A percentile compares a stretch with the other conserved stretches of the same genome.
Conservation (phyloP, 345 rosid genomes). For the Euphorbia lathyris region DNA sequence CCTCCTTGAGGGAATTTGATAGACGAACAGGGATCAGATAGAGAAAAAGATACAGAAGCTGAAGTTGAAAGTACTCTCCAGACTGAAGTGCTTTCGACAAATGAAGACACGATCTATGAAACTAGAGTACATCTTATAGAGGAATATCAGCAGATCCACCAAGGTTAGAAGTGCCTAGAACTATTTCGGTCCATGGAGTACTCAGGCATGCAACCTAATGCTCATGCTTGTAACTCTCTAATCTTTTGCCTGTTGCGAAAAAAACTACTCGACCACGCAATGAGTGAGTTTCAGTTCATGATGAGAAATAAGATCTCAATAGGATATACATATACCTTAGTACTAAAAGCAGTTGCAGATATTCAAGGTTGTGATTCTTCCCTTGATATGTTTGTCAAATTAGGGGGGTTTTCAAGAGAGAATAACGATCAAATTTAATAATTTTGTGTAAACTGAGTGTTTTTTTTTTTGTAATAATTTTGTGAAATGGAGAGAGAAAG, state of each 20-base stretch:
- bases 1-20: slow-evolving; percentile 35
- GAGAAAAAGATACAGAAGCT: slow-evolving; percentile 23
- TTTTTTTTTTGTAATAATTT: no score
- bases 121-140: slow-evolving; percentile 51
- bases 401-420: slow-evolving; percentile 38
- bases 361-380: slow-evolving; percentile 52
- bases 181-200: slow-evolving; percentile 56
- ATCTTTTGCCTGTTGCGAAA: slow-evolving; percentile 64
- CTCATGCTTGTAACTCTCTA: slow-evolving; percentile 68
- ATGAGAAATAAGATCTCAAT: slow-evolving; percentile 41
- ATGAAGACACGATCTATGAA: slow-evolving; percentile 7
- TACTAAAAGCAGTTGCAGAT: slow-evolving; percentile 61
- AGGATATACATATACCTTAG: slow-evolving; percentile 61
- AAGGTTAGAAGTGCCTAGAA: slow-evolving; percentile 68
- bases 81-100: slow-evolving; percentile 8
- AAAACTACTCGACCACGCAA: slow-evolving; percentile 37
- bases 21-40: slow-evolving; percentile 11
- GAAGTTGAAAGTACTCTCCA: slow-evolving; percentile 13
- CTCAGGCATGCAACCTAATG: slow-evolving; percentile 42
- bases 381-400: slow-evolving; percentile 45
- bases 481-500: no score
- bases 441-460: no score
- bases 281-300: slow-evolving; percentile 57
- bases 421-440: no score
- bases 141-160: slow-evolving; percentile 70